Evolutionary conservation across 208 protist species (phyloP), one percentile per base, ranked within the genome.

Genomic region (Trypanosoma grayi): DNA sequence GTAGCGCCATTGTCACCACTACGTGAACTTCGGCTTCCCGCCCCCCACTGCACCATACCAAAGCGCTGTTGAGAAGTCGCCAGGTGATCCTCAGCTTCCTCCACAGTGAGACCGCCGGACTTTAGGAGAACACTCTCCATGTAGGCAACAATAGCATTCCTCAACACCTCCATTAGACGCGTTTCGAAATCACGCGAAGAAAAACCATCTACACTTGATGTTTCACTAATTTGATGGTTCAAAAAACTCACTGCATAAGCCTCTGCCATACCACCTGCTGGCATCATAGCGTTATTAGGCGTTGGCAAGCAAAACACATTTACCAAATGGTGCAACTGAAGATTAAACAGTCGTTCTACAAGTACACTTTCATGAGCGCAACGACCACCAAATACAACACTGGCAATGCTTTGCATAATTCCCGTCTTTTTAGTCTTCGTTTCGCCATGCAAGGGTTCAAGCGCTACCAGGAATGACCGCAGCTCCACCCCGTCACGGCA

Each of bases 341-440:
- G 50, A 47, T 20, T 9, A 57, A 73, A 73, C 50, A 53, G 40
- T 6, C 54, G 25, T 27, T 62, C 58, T 8, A 73, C 20, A 22
- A 67, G 60, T 20, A 40, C 22, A 20, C 10, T 14, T 2, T 53
- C 45, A 20, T 41, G 43, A 7, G 10, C 20, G 36, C 60, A 73
- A 9, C 53, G 30, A 47, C 66, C 66, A 51, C 66, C 66, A 66
- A 73, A 53, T 6, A 73, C 5, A 33, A 73, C 43, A 55, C 66
- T 66, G 20, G 56, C 39, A 55, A 57, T 52, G 7, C 5, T 25
- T 13, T 45, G 18, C 18, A 16, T 5, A 28, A 55, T 34, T 28
- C 24, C 20, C 18, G 1, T 30, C 16, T 36, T 28, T 36, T 16
- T 25, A 8, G 31, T 18, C 18, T 37, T 13, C 14, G 14, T 45